Evolutionary conservation across 108 stramenopile species (phyloP), one percentile per base, ranked within the genome.

Genomic region (Cyclotella cryptica): DNA sequence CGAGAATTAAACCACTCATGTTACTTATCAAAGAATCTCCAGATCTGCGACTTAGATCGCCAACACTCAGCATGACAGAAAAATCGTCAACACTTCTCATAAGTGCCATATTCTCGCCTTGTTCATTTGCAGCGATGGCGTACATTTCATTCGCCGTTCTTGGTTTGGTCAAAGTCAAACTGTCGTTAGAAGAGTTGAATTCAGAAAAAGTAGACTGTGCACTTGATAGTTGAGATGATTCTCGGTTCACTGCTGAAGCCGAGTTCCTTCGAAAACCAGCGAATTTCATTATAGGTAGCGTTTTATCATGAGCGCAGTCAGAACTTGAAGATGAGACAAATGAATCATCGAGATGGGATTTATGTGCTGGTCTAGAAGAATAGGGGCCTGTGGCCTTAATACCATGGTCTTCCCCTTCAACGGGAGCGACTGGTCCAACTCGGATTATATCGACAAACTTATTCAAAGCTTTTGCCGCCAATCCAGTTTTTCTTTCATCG

Each of bases 61-160:
- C 42, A 69, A 55, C 40, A 55, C 54, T 40, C 44, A 43, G 21
- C 64, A 65, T 43, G 42, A 39, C 51, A 19, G 66, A 60, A 10
- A 77, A 77, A 43, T 70, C 69, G 2, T 47, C 60, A 8, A 78
- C 52, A 43, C 77, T 78, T 69, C 44, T 68, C 4, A 62, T 69
- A n/a, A 35, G 77, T 21, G 77, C 77, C 26, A 78, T 61, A 41
- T 78, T 78, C 11, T 15, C 69, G 8, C 42, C 63, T 43, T 74
- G 73, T 51, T 74, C 73, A 14, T 74, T 43, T 0, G 52, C 63
- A 3, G 49, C 62, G 10, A 64, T 54, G 14, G 62, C 63, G 55
- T 74, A 53, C 22, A 63, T 64, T 28, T 74, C 49, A 21, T 19
- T 51, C 9, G 67, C 64, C 29, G 52, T 68, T 35, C 67, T 47